Evolutionary conservation across 306 rosid species (phyloP), one percentile per base, ranked within the genome.

Genomic region (Malus sieversii): DNA sequence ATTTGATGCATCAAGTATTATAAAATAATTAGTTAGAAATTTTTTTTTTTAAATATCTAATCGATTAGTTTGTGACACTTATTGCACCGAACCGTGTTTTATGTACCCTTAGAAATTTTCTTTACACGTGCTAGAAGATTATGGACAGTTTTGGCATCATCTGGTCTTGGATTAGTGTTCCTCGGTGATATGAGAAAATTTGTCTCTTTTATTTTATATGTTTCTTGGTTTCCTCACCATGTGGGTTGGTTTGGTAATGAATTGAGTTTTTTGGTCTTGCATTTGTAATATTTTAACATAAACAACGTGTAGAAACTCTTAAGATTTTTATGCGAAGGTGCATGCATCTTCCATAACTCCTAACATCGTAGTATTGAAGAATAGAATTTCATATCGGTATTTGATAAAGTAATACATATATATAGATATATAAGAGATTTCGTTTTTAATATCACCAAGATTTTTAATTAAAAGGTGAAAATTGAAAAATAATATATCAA

Each of bases 141-240:
- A 51, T 74, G 85, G 85, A 73, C 80, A 84, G 85, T 85, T 67
- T 84, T 83, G 86, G 80, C 79, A 52, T 60, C 75, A 19, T 59
- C 19, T 73, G 63, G 78, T 40, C 46, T 66, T 66, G 75, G 78
- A 72, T 40, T 3, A 3, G 20, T 53, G 30, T 67, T 72, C 29
- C 68, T 76, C 14, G 58, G 27, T 25, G 12, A 59, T 51, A 16
- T 40, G 13, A 38, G 25, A 60, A 16, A 59, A 58, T 8, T 25
- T 53, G 22, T 18, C 20, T 3, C 45, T 60, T 38, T 40, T 58
- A 58, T 48, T 46, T 46, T 46, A 11, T 13, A 11, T 5, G 9
- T 38, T 38, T 38, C 42, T 38, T 38, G 42, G 10, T 38, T 38
- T 38, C 42, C 2, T 44, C 29, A 61, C 44, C 70, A 74, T 44